A percentile compares a stretch with the other conserved stretches of the same genome.
Conservation (phyloP, 768 basidiomycete species). For the Pleurotus sapidus region DNA sequence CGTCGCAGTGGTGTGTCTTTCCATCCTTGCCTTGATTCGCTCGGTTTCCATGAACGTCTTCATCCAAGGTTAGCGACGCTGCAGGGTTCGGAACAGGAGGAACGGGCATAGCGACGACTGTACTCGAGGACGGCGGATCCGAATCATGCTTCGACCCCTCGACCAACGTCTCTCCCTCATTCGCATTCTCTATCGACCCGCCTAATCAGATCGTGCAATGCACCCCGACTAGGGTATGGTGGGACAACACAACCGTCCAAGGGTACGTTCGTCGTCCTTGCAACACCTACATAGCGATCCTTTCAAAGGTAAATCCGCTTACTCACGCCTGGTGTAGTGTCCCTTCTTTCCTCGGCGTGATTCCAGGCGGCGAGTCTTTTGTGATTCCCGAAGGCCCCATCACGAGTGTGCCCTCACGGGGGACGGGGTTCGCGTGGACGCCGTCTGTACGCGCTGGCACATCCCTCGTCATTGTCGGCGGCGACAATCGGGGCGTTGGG, state of each 20-base stretch:
- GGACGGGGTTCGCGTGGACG: slow-evolving; percentile 70
- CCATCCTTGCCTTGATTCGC: not conserved
- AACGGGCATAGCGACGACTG: slow-evolving; percentile 63
- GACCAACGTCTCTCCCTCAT: slow-evolving; percentile 44
- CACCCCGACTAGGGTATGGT: slow-evolving; percentile 59
- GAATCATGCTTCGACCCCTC: slow-evolving; percentile 51
- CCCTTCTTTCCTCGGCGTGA: slow-evolving; percentile 63
- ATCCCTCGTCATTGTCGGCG: slow-evolving; percentile 61
- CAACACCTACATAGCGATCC: not conserved
- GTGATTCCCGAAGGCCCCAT: slow-evolving; percentile 49
- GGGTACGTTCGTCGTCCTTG: slow-evolving; percentile 35
- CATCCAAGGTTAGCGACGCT: slow-evolving; percentile 54
- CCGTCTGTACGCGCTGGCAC: slow-evolving; percentile 63
- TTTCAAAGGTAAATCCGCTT: not conserved
- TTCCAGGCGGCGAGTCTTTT: slow-evolving; percentile 80
- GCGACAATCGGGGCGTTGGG: slow-evolving; percentile 66
- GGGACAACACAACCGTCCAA: slow-evolving; percentile 47
- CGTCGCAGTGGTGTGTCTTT: slow-evolving; percentile 64
- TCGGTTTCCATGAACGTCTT: not conserved
- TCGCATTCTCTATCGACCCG: slow-evolving; percentile 63
- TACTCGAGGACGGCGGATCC: slow-evolving; percentile 49
- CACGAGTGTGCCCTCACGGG: slow-evolving; percentile 39
- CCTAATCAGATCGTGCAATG: slow-evolving; percentile 68
- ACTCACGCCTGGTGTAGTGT: slow-evolving; percentile 30
- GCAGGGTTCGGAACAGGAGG: slow-evolving; percentile 70